phyloP scores from a whole-genome alignment of 2,329 filamentous ascomycete species.

The Colletotrichum echinochloae region DNA sequence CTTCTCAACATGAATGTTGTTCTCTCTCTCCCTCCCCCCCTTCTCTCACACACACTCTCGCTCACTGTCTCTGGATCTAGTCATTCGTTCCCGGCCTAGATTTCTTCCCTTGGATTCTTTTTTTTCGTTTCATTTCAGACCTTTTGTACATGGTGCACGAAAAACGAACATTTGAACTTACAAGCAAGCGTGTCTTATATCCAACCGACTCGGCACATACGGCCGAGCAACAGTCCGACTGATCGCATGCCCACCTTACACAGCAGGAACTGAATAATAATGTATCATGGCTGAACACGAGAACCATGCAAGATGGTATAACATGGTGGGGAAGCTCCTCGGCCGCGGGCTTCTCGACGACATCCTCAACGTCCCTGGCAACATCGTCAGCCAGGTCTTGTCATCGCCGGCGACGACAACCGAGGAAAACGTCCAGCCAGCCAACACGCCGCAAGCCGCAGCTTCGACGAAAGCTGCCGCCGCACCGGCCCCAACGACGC shows the following conservation, averaged over 20 bases:
- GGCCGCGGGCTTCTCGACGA: constrained; percentile 22
- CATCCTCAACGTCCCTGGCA: constrained; percentile 18
- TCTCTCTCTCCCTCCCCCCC: background rate
- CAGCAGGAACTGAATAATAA: constrained; percentile 23
- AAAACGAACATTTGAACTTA: background rate
- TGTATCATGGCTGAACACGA: constrained; percentile 30
- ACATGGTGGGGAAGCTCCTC: constrained; percentile 9
- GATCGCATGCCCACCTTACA: background rate
- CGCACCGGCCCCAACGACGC: constrained; percentile 16
- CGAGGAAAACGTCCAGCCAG: background rate
- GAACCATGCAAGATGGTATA: constrained; percentile 18
- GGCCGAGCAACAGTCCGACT: background rate
- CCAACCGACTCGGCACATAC: too few species aligned
- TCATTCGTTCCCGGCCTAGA: constrained; percentile 23
- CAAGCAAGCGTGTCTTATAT: constrained; percentile 9
- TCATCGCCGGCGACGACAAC: constrained; percentile 36
- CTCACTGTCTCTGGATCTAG: too few species aligned
- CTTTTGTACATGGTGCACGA: constrained; percentile 4
- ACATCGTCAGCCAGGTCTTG: constrained; percentile 26
- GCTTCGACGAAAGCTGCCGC: constrained; percentile 12
- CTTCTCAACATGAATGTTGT: constrained; percentile 7
- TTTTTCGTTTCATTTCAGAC: background rate
- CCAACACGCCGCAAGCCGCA: background rate
- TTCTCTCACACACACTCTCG: too few species aligned
- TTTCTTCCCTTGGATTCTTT: constrained; percentile 3